phyloP scores from a whole-genome alignment of 2,329 filamentous ascomycete genomes.

The Emmonsia crescens region DNA sequence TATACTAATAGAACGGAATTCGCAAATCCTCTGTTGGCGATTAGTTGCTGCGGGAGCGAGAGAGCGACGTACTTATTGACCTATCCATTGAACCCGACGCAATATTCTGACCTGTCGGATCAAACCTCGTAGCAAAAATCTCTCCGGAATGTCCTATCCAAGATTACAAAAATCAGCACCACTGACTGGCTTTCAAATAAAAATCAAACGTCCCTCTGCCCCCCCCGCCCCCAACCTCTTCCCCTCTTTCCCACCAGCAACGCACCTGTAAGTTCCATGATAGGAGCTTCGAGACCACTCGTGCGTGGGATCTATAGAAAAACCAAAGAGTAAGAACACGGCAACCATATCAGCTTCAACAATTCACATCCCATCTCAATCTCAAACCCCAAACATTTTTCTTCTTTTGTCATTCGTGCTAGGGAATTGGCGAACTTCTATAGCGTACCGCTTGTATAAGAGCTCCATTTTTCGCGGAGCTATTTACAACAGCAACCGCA shows the following conservation, averaged over 20 bases:
- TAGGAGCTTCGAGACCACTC: slow-evolving; percentile 73
- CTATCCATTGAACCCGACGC: slow-evolving; percentile 94
- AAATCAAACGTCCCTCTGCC: slow-evolving; percentile 2
- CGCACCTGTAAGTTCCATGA: slow-evolving; percentile 83
- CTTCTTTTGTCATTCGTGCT: too few relatives aligned
- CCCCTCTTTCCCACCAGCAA: slow-evolving; percentile 14
- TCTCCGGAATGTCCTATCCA: slow-evolving; percentile 57
- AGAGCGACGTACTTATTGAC: slow-evolving; percentile 57
- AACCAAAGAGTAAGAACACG: background rate
- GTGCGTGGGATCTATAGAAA: slow-evolving; percentile 58
- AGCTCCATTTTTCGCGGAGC: slow-evolving; percentile 47
- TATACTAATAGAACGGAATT: background rate
- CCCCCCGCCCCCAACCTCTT: background rate
- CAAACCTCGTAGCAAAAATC: slow-evolving; percentile 82
- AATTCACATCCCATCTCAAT: background rate
- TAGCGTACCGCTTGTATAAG: slow-evolving; percentile 54
- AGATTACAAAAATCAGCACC: background rate
- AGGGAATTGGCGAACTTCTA: background rate
- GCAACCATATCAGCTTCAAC: background rate
- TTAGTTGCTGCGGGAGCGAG: background rate
- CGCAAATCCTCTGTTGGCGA: background rate
- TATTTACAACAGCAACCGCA: slow-evolving; percentile 48
- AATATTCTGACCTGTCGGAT: slow-evolving; percentile 75
- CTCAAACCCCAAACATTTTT: background rate
- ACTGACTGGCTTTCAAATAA: background rate